These are phyloP conservation scores for Rhizopus arrhizus DNA, from an alignment of 371 early-diverging fungal genomes.

Conservation along the genomic window DNA sequence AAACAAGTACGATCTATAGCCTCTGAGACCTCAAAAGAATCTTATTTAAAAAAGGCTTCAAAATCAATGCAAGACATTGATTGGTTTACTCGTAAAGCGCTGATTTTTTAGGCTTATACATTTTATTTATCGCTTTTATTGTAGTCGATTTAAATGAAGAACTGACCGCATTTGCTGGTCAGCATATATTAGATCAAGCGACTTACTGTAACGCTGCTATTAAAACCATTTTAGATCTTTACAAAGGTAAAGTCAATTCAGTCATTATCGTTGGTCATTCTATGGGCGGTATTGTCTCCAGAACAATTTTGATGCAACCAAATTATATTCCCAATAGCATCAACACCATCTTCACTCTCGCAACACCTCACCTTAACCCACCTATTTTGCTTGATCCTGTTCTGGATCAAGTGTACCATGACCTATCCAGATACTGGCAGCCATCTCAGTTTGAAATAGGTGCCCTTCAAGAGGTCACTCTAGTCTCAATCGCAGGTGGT, in stretches of 20 bases:
- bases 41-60: conserved; percentile 32
- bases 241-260: conserved; percentile 39
- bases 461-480: conserved; percentile 49
- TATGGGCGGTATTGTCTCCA: conserved; percentile 95
- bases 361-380: conserved; percentile 85
- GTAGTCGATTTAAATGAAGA: conserved; percentile 89
- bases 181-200: conserved; percentile 67
- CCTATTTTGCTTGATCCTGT: conserved; percentile 75
- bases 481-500: conserved; percentile 90
- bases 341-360: conserved; percentile 83
- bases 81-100: conserved; percentile 73
- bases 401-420: conserved; percentile 64
- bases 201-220: conserved; percentile 79
- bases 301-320: conserved; percentile 69
- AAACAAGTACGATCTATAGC: conserved; percentile 87
- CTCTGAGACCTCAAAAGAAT: conserved; percentile 59
- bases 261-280: conserved; percentile 91
- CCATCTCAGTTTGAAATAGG: conserved; percentile 29
- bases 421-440: conserved; percentile 69
- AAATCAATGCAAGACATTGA: conserved; percentile 57
- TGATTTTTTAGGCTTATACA: not conserved
- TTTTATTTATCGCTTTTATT: not conserved
- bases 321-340: conserved; percentile 71
- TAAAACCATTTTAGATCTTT: conserved; percentile 65
- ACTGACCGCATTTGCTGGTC: conserved; percentile 66